These are phyloP conservation scores for Acacia melanoxylon DNA, from an alignment of 306 rosid species.

Conservation along the genomic window DNA sequence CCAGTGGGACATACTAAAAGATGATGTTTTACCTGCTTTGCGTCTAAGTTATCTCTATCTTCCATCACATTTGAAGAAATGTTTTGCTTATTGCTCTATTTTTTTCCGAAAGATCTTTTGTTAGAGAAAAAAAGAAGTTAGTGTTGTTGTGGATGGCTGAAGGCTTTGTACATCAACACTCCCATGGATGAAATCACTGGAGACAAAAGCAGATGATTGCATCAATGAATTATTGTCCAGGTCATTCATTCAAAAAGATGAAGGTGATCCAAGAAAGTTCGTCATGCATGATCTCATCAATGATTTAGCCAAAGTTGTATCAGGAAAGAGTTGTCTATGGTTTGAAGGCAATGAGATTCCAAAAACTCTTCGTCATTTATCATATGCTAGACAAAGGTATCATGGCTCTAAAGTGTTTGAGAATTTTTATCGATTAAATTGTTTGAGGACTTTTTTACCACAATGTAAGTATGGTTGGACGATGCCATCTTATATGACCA, in stretches of 20 bases:
- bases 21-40: conserved; percentile 37
- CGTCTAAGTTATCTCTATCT: conserved; percentile 25
- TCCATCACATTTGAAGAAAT: conserved; percentile 30
- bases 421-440: not conserved
- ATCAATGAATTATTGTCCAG: conserved; percentile 29
- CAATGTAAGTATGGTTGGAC: not conserved
- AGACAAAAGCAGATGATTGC: conserved; percentile 30
- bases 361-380: conserved; percentile 32
- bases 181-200: not conserved
- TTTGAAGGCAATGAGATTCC: not conserved
- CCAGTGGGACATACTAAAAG: conserved; percentile 43
- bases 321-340: not conserved
- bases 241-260: conserved; percentile 24
- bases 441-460: conserved; percentile 5
- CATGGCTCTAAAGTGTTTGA: conserved; percentile 4
- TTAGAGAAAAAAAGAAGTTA: conserved; percentile 11
- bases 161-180: conserved; percentile 22
- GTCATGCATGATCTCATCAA: conserved; percentile 40
- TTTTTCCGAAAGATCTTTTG: conserved; percentile 20
- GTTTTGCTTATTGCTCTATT: conserved; percentile 36
- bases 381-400: not conserved
- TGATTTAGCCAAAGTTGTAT: conserved; percentile 21
- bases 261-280: not conserved
- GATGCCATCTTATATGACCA: not conserved
- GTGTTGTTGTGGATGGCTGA: conserved; percentile 46